These are phyloP conservation scores for Cyphellophora europaea DNA, from an alignment of 2,329 filamentous ascomycete genomes.

Conservation along the genomic window DNA sequence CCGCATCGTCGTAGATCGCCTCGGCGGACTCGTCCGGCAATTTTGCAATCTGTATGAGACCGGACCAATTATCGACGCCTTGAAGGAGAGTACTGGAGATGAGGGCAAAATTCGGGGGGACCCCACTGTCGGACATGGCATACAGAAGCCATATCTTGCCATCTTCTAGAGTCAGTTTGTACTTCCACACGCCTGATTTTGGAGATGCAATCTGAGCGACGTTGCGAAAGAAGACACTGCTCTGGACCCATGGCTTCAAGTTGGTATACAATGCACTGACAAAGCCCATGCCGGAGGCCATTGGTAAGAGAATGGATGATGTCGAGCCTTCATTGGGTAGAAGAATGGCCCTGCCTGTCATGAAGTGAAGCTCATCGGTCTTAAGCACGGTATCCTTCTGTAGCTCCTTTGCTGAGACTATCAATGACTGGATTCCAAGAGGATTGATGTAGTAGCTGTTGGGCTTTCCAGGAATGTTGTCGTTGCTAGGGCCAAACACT, in stretches of 20 bases:
- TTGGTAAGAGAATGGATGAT: slow-evolving; percentile 63
- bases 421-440: slow-evolving; percentile 68
- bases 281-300: slow-evolving; percentile 85
- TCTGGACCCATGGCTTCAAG: slow-evolving; percentile 63
- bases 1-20: slow-evolving; percentile 61
- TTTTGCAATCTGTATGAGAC: slow-evolving; percentile 76
- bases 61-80: slow-evolving; percentile 60
- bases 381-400: slow-evolving; percentile 47
- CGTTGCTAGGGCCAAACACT: slow-evolving; percentile 52
- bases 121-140: slow-evolving; percentile 49
- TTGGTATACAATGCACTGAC: slow-evolving; percentile 68
- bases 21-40: slow-evolving; percentile 56
- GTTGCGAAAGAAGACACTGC: slow-evolving; percentile 62
- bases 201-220: slow-evolving; percentile 47
- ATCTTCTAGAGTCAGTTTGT: slow-evolving; percentile 63
- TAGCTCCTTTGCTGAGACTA: slow-evolving; percentile 71
- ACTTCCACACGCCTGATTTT: slow-evolving; percentile 63
- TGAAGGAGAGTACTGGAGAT: slow-evolving; percentile 56
- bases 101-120: slow-evolving; percentile 56
- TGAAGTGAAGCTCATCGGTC: slow-evolving; percentile 43
- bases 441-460: slow-evolving; percentile 71
- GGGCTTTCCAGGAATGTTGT: slow-evolving; percentile 45
- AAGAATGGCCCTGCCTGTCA: slow-evolving; percentile 61
- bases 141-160: slow-evolving; percentile 73
- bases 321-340: slow-evolving; percentile 41